Base-by-base conservation (phyloP, 1,284 basidiomycete species). In the Testicularia cyperi region DNA sequence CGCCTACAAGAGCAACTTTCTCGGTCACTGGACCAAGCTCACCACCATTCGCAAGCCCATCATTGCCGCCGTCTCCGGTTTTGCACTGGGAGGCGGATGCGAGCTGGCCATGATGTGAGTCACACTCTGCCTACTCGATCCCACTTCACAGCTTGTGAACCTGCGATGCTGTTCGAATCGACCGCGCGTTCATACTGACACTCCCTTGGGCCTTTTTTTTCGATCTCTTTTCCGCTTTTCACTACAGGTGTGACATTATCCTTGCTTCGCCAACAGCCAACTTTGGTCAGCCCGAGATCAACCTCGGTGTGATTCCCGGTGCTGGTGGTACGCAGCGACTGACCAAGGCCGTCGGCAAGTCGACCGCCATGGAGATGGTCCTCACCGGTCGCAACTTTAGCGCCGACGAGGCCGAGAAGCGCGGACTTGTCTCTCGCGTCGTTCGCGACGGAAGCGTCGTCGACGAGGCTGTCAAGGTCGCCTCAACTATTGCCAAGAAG, bases 251-350 rank as follows among this genome's bases (percentile, higher is more conserved):
- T 78, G 95, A 98, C 79, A 92, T 98, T 78, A 87, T 97, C 73
- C 84, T 97, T 53, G 91, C 88, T n/a, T 88, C 92, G 6, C 88
- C 90, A 5, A 90, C 84, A 16, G 94, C 95, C 25, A 86, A 85
- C 65, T 96, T 98, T 70, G 92, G 91, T 26, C 95, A 97, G 77
- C 94, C 95, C 24, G 95, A 98, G 77, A 94, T 98, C 79, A 94
- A 91, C 77, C 83, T 98, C 36, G 94, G 95, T 55, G 88, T 94
- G 58, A 97, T 97, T 73, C 94, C 95, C 14, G 90, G 90, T 10
- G 89, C 78, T 5, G 89, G 88, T 31, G 89, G 86, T 8, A 86
- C 86, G 3, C 88, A 91, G 75, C 85, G 91, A 40, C 85, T 98
- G 41, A 86, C 88, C 15, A 85, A 83, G 57, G 83, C 88, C 8